These are phyloP conservation scores for Neofusicoccum laricinum DNA, from an alignment of 2,329 filamentous ascomycete species.

Conservation along the genomic window DNA sequence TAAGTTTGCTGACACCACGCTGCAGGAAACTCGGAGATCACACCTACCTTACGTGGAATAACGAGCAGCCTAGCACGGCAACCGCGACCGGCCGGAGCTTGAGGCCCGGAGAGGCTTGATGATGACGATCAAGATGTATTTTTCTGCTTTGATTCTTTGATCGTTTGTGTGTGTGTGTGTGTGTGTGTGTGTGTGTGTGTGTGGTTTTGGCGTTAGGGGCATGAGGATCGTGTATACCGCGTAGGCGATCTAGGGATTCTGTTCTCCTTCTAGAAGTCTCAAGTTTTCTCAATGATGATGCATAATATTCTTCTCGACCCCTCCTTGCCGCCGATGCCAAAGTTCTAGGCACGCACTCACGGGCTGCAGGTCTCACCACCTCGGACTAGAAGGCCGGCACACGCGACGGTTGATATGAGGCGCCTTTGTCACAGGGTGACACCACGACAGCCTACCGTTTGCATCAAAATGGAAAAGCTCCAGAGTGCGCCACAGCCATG, in stretches of 20 bases:
- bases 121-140: constrained; percentile 20
- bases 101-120: constrained; percentile 33
- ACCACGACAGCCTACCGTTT: constrained; percentile 10
- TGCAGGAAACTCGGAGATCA: constrained; percentile 92
- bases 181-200: neutral
- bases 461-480: constrained; percentile 13
- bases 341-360: constrained; percentile 7
- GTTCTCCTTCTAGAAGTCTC: constrained; percentile 13
- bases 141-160: constrained; percentile 20
- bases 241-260: neutral
- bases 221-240: constrained; percentile 11
- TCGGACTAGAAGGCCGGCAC: constrained; percentile 3
- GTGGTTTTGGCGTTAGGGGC: constrained; percentile 14
- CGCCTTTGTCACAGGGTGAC: constrained; percentile 13
- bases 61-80: constrained; percentile 59
- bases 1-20: constrained; percentile 9
- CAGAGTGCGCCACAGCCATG: constrained; percentile 17
- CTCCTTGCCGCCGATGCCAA: constrained; percentile 1
- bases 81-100: constrained; percentile 46
- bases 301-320: constrained; percentile 14
- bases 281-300: constrained; percentile 14
- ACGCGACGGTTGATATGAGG: constrained; percentile 3
- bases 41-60: constrained; percentile 96
- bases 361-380: constrained; percentile 1
- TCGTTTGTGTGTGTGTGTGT: constrained; percentile 3